Conservation (phyloP, 352 stramenopile genomes). For the Bremia lactucae region DNA sequence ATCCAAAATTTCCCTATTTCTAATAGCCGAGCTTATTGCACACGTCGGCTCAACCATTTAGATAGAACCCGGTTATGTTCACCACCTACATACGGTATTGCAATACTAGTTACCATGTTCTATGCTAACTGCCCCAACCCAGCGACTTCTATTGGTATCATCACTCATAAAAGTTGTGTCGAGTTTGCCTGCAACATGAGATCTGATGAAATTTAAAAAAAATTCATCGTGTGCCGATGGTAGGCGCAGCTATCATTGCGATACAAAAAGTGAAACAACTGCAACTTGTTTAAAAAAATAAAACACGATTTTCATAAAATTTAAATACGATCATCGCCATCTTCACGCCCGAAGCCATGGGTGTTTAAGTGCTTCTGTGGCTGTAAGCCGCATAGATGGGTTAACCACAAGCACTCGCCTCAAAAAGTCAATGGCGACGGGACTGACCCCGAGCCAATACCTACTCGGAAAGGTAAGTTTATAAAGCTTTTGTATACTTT, state of each 20-base stretch:
- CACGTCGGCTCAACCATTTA: too few species aligned
- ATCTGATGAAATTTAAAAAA: slow-evolving; percentile 18
- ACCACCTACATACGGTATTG: slow-evolving; percentile 35
- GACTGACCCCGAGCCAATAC: slow-evolving; percentile 63
- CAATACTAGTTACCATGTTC: slow-evolving; percentile 23
- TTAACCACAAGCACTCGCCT: slow-evolving; percentile 52
- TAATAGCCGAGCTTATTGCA: too few species aligned
- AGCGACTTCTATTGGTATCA: slow-evolving; percentile 16
- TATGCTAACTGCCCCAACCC: slow-evolving; percentile 32
- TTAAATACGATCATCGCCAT: slow-evolving; percentile 7
- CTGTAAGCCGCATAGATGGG: slow-evolving; percentile 34
- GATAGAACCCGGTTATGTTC: too few species aligned
- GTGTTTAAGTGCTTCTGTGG: slow-evolving; percentile 44
- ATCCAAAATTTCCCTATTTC: too few species aligned
- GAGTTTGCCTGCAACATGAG: slow-evolving; percentile 30
- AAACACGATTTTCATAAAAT: slow-evolving; percentile 27
- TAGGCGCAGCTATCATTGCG: slow-evolving; percentile 34
- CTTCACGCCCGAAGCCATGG: slow-evolving; percentile 31
- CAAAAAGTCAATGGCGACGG: slow-evolving; percentile 45
- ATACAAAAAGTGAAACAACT: slow-evolving; percentile 32
- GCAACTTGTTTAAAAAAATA: neutral
- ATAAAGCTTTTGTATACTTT: slow-evolving; percentile 54
- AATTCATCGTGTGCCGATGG: slow-evolving; percentile 43
- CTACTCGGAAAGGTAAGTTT: slow-evolving; percentile 60
- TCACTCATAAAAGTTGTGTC: slow-evolving; percentile 35